phyloP scores from a whole-genome alignment of 176 grass and related monocot genomes.

The Avena atlantica region DNA sequence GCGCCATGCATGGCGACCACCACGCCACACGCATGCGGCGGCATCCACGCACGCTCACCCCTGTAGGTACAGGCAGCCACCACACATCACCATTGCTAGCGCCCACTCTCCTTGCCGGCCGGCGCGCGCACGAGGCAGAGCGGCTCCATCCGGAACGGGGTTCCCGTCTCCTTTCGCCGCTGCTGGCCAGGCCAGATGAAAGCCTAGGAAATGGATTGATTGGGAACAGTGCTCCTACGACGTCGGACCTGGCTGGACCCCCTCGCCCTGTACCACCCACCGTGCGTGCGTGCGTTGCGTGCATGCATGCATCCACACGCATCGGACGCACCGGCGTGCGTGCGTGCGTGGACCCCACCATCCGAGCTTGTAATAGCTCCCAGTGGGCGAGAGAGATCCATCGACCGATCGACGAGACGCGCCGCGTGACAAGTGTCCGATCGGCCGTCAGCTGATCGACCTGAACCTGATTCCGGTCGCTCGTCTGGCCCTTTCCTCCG shows the following conservation, averaged over 20 bases:
- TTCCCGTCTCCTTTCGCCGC: background rate
- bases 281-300: no score
- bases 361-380: background rate
- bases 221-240: conserved; percentile 28
- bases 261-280: background rate
- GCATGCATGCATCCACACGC: background rate
- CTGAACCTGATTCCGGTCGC: background rate
- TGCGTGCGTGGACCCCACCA: background rate
- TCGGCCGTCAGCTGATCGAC: background rate
- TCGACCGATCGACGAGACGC: background rate
- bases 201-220: background rate
- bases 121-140: conserved; percentile 24
- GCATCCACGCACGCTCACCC: background rate
- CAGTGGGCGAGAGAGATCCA: background rate
- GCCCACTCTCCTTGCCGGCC: background rate
- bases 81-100: background rate
- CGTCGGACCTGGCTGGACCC: conserved; percentile 2
- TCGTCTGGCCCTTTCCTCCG: background rate
- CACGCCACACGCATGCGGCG: background rate
- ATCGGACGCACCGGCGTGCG: background rate
- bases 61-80: background rate
- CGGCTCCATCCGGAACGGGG: conserved; percentile 15
- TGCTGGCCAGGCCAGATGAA: background rate
- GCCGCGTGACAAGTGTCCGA: background rate
- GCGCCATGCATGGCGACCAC: background rate